Conservation (phyloP, 495 filamentous ascomycete species). For the Aspergillus nidulans region DNA sequence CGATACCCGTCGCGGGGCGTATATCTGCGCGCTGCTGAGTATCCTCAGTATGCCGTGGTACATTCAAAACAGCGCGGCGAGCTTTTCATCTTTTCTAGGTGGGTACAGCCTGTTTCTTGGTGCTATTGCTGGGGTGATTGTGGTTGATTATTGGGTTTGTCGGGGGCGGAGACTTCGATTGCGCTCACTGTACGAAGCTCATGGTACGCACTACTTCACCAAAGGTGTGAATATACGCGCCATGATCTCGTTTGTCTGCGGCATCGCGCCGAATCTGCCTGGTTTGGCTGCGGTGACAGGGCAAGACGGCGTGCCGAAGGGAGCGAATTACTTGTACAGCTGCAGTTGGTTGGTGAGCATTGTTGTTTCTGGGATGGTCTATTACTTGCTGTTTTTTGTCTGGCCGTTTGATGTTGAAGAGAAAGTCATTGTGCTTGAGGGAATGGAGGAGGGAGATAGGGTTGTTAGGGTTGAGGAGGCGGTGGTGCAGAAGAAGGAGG, state of each 20-base stretch:
- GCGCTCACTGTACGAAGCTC: constrained; percentile 31
- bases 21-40: constrained; percentile 22
- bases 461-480: constrained; percentile 5
- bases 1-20: constrained; percentile 50
- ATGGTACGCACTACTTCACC: constrained; percentile 42
- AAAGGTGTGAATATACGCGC: constrained; percentile 40
- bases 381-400: constrained; percentile 8
- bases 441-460: not conserved
- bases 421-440: constrained; percentile 6
- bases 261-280: constrained; percentile 39
- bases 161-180: constrained; percentile 29
- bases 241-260: constrained; percentile 31
- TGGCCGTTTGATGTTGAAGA: constrained; percentile 15
- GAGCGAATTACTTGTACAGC: constrained; percentile 12
- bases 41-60: constrained; percentile 47
- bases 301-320: constrained; percentile 10
- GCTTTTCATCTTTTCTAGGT: constrained; percentile 41
- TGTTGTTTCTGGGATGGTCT: constrained; percentile 3
- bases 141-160: constrained; percentile 45
- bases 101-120: constrained; percentile 46
- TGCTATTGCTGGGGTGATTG: constrained; percentile 42
- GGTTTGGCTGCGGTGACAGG: constrained; percentile 22
- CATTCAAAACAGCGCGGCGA: constrained; percentile 39
- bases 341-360: constrained; percentile 16
- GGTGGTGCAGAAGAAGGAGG: not conserved